Evolutionary conservation across 192 early-diverging fungal species (phyloP).

Genomic region (Dispira simplex): DNA sequence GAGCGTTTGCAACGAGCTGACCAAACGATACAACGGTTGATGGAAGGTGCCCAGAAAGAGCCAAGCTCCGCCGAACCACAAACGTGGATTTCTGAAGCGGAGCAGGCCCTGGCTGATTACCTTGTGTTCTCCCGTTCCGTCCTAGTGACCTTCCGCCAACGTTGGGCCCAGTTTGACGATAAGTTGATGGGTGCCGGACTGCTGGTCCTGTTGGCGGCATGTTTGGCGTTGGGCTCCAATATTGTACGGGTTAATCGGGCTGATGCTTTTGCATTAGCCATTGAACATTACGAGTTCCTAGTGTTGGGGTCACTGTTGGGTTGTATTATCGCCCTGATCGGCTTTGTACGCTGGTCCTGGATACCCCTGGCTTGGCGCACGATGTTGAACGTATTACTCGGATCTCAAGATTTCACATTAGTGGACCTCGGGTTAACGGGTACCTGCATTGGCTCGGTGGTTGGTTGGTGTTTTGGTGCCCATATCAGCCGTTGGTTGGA

Average conservation of each 20-base stretch:
- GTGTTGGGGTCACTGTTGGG: constrained; percentile 14
- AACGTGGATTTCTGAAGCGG: not conserved
- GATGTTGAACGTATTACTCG: not conserved
- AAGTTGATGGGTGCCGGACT: constrained; percentile 61
- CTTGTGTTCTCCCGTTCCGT: constrained; percentile 38
- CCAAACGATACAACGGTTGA: not conserved
- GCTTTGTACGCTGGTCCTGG: not conserved
- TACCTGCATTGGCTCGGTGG: constrained; percentile 18
- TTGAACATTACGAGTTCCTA: constrained; percentile 12
- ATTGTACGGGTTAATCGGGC: not conserved
- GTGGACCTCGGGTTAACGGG: constrained; percentile 13
- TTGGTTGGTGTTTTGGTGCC: constrained; percentile 12
- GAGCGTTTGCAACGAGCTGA: not conserved
- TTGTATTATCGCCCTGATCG: not conserved
- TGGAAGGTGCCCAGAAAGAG: not conserved
- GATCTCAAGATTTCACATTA: not conserved
- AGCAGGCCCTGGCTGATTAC: constrained; percentile 19
- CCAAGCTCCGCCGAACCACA: not conserved
- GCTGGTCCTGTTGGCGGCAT: constrained; percentile 22
- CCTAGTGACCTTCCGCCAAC: constrained; percentile 52
- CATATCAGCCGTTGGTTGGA: not conserved
- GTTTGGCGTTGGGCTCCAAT: constrained; percentile 13
- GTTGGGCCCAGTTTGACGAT: constrained; percentile 90
- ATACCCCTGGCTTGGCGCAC: not conserved
- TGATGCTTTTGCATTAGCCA: constrained; percentile 12